A percentile compares a stretch with the other conserved stretches of the same genome.
These are phyloP conservation scores for Mycena epipterygia DNA, from an alignment of 768 basidiomycete genomes.

Conservation along the genomic window DNA sequence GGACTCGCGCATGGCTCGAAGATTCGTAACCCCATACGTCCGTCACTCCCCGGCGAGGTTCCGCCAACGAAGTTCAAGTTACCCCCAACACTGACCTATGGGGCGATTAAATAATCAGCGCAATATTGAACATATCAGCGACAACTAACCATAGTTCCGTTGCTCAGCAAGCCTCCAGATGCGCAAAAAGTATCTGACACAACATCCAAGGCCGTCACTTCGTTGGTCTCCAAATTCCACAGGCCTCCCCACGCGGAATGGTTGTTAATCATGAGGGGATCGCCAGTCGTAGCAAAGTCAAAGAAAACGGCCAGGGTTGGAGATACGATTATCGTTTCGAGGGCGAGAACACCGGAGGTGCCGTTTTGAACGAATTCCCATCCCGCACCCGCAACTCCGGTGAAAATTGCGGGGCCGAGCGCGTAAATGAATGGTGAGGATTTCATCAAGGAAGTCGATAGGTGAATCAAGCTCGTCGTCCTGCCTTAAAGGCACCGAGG, in stretches of 20 bases:
- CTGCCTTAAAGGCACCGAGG: not conserved
- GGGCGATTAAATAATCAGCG: not conserved
- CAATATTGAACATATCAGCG: not conserved
- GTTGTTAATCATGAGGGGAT: slow-evolving; percentile 44
- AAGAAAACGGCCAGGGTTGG: slow-evolving; percentile 43
- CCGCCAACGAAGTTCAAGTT: not conserved
- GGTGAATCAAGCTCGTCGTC: not conserved
- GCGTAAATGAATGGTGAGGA: not conserved
- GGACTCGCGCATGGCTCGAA: slow-evolving; percentile 46
- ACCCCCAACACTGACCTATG: slow-evolving; percentile 36
- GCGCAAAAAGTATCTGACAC: slow-evolving; percentile 50
- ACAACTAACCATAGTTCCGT: slow-evolving; percentile 46
- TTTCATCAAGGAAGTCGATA: not conserved
- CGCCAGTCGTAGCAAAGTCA: slow-evolving; percentile 20
- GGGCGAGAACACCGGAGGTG: slow-evolving; percentile 42
- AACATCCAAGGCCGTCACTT: slow-evolving; percentile 39
- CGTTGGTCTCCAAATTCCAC: slow-evolving; percentile 42
- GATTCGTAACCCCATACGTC: slow-evolving; percentile 41
- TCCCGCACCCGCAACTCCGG: slow-evolving; percentile 22
- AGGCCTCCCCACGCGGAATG: slow-evolving; percentile 42
- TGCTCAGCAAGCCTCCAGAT: slow-evolving; percentile 46
- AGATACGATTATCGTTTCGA: slow-evolving; percentile 44
- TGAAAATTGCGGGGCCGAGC: not conserved
- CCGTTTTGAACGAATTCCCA: slow-evolving; percentile 45
- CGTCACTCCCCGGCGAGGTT: slow-evolving; percentile 1